Base-by-base conservation (phyloP, 306 rosid species). In the Luffa acutangula region DNA sequence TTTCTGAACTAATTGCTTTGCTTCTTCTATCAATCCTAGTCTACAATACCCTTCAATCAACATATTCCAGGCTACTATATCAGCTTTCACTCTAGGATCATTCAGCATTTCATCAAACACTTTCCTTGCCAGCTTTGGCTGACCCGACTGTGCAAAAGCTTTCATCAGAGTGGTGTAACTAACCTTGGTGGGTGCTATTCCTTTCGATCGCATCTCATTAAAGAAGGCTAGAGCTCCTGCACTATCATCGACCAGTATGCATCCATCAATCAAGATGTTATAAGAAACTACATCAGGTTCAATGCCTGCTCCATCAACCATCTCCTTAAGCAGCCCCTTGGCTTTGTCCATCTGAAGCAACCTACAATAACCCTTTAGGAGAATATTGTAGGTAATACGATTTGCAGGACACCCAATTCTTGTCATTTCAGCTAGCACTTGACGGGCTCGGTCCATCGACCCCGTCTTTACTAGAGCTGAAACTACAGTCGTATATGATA, bases 131-230 rank as follows among this genome's bases (percentile, higher is more conserved):
- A 95, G 87, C 93, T 95, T 95, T 1, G 97, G 97, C 80, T 95
- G 97, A 59, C 96, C 93, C 0, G 98, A 91, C 76, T 88, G 81
- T 6, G 93, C 95, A 85, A 95, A 95, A 64, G 97, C 95, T 78
- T 92, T 95, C 98, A 95, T 92, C 89, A 95, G 82, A 80, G 96
- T 95, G 62, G 98, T 95, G 80, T 95, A 95, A 86, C 98, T 95
- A 85, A 95, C 83, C 88, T 92, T 95, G 21, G 98, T 89, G 41
- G 98, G 98, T 78, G 96, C 93, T 77, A 95, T 90, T 41, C 97
- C 98, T 86, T 75, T 92, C 20, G 89, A 84, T 80, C 97, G 84
- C 98, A 95, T 95, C 81, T 95, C 97, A n/a, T 95, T 92, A 46
- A 92, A 92, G 77, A 91, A 92, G 33, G 86, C 86, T 42, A 95